These are phyloP conservation scores for Colletotrichum sp. DNA, from an alignment of 2,329 filamentous ascomycete genomes.

Conservation along the genomic window DNA sequence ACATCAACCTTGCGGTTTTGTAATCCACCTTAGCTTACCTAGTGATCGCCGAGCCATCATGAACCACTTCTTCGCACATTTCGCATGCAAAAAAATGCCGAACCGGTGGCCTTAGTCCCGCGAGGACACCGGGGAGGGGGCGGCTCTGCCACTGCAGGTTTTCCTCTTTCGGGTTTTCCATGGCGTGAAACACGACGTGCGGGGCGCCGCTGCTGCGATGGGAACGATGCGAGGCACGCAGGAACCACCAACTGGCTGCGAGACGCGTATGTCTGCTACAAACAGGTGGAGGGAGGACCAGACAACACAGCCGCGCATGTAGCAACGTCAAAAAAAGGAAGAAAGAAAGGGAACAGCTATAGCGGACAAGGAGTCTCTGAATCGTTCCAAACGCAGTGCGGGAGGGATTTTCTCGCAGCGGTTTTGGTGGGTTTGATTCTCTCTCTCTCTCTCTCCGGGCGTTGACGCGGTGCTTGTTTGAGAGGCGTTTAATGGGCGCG, in stretches of 20 bases:
- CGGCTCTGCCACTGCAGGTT: background rate
- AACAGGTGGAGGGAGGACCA: background rate
- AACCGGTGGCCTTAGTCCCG: background rate
- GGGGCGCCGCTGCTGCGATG: background rate
- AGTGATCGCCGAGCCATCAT: background rate
- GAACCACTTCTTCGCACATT: background rate
- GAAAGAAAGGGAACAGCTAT: background rate
- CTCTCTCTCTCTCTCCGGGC: background rate
- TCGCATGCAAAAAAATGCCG: background rate
- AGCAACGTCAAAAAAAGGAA: background rate
- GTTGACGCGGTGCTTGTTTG: background rate
- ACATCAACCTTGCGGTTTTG: background rate
- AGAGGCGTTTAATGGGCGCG: background rate
- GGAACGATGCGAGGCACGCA: background rate
- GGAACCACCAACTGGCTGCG: background rate
- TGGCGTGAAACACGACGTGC: slow-evolving; percentile 11
- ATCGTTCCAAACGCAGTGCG: background rate
- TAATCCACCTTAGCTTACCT: background rate
- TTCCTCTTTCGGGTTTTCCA: slow-evolving; percentile 1
- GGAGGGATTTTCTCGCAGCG: background rate
- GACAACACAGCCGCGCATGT: background rate
- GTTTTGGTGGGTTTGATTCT: background rate
- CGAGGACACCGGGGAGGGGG: background rate
- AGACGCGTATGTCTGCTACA: slow-evolving; percentile 7
- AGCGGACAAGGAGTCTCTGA: background rate